Evolutionary conservation across 805 yeast species (phyloP).

Genomic region (Diddensiella santjacobensis): DNA sequence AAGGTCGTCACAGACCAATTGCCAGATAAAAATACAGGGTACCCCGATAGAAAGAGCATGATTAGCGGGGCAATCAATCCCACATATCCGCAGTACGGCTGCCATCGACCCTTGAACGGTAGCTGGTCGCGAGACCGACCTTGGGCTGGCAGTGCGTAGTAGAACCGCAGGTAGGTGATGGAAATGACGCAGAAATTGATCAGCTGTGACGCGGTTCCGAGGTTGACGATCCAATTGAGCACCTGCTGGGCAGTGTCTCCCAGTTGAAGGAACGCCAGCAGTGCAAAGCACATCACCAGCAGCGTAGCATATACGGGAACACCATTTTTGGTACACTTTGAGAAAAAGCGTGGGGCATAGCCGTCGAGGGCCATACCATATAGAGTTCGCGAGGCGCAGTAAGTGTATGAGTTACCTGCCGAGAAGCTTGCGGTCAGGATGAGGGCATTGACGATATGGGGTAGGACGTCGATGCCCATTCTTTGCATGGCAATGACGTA

Average conservation of each 20-base stretch:
- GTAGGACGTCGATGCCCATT: constrained; percentile 61
- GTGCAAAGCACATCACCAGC: constrained; percentile 52
- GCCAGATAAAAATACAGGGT: constrained; percentile 44
- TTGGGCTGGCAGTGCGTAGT: constrained; percentile 57
- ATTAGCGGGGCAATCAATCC: constrained; percentile 51
- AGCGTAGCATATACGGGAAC: constrained; percentile 61
- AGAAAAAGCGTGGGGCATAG: constrained; percentile 65
- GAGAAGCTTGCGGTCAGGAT: constrained; percentile 72
- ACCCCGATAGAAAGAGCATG: constrained; percentile 71
- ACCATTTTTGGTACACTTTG: constrained; percentile 60
- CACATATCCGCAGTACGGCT: constrained; percentile 67
- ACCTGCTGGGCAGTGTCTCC: constrained; percentile 31
- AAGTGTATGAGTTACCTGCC: constrained; percentile 79
- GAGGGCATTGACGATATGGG: constrained; percentile 75
- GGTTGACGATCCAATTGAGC: constrained; percentile 57
- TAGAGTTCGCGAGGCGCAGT: constrained; percentile 64
- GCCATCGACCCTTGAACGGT: constrained; percentile 69
- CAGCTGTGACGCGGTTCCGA: constrained; percentile 71
- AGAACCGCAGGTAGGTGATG: constrained; percentile 64
- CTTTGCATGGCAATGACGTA: constrained; percentile 74
- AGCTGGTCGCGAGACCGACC: constrained; percentile 63
- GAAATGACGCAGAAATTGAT: constrained; percentile 72
- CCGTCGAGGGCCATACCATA: constrained; percentile 70
- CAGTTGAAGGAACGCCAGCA: constrained; percentile 67
- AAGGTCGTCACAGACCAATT: constrained; percentile 50